These are phyloP conservation scores for Pyrenula aspistea DNA, from an alignment of 495 filamentous ascomycete species.

Conservation along the genomic window DNA sequence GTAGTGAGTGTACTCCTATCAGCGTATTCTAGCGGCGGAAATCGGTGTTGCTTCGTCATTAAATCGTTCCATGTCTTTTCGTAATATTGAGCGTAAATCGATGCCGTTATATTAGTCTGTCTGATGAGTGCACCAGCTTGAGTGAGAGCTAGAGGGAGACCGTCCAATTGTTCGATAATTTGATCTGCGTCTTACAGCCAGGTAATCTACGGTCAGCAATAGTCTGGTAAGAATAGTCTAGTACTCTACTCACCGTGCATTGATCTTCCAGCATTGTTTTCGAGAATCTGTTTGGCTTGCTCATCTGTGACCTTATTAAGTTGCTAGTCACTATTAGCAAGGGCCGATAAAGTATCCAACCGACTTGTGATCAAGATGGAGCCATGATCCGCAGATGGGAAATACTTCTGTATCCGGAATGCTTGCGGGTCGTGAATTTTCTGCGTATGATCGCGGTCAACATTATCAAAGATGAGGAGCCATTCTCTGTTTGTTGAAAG, in stretches of 20 bases:
- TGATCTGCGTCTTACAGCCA: not conserved
- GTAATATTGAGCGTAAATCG: slow-evolving; percentile 19
- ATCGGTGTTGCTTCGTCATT: slow-evolving; percentile 1
- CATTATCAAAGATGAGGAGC: slow-evolving; percentile 30
- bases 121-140: slow-evolving; percentile 19
- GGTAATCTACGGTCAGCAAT: not conserved
- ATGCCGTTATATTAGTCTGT: slow-evolving; percentile 9
- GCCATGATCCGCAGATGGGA: slow-evolving; percentile 21
- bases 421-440: slow-evolving; percentile 9
- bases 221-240: not conserved
- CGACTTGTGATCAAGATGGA: slow-evolving; percentile 29
- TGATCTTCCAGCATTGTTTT: not conserved
- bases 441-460: slow-evolving; percentile 15
- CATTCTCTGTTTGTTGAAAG: slow-evolving; percentile 19
- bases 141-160: slow-evolving; percentile 21
- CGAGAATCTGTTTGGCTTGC: not conserved
- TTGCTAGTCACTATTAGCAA: slow-evolving; percentile 1
- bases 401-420: slow-evolving; percentile 23
- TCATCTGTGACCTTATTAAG: not conserved
- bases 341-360: slow-evolving; percentile 8
- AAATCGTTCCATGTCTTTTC: slow-evolving; percentile 20
- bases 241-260: not conserved
- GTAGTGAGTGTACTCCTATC: slow-evolving; percentile 5
- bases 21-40: slow-evolving; percentile 3
- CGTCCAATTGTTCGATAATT: slow-evolving; percentile 8